Evolutionary conservation across 1,139 yeast species (phyloP).

Genomic region (Taphrina pruni): DNA sequence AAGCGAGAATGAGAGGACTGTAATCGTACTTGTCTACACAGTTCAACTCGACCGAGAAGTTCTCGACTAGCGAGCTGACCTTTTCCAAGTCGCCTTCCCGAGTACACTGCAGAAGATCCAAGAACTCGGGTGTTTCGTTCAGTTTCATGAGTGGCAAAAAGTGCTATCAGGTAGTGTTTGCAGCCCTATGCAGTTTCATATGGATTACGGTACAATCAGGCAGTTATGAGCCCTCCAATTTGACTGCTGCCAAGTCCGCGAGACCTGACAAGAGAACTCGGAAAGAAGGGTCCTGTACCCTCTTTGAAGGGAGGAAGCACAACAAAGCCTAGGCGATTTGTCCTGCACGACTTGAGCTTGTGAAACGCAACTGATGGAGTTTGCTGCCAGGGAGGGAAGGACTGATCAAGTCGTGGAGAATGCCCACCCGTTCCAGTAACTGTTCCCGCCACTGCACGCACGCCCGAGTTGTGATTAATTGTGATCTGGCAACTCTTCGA

Average conservation of each 20-base stretch:
- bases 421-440: not conserved
- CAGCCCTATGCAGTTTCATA: no score
- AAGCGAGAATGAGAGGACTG: conserved; percentile 65
- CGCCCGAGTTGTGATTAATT: not conserved
- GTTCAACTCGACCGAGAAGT: conserved; percentile 55
- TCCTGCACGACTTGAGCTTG: not conserved
- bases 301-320: no score
- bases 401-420: not conserved
- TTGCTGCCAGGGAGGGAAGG: not conserved
- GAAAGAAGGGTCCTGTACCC: no score
- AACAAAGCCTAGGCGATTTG: no score
- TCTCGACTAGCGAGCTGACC: conserved; percentile 57
- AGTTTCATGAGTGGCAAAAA: conserved; percentile 5
- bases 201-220: no score
- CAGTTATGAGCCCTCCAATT: no score
- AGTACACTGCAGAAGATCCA: conserved; percentile 68
- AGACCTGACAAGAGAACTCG: no score
- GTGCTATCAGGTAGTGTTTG: no score
- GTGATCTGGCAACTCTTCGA: conserved; percentile 1
- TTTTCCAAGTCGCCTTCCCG: conserved; percentile 69
- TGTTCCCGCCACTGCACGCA: not conserved
- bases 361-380: not conserved
- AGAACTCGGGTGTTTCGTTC: conserved; percentile 48
- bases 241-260: no score
- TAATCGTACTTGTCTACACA: conserved; percentile 74